These are phyloP conservation scores for Cystoderma amianthinum DNA, from an alignment of 768 basidiomycete genomes.

Conservation along the genomic window DNA sequence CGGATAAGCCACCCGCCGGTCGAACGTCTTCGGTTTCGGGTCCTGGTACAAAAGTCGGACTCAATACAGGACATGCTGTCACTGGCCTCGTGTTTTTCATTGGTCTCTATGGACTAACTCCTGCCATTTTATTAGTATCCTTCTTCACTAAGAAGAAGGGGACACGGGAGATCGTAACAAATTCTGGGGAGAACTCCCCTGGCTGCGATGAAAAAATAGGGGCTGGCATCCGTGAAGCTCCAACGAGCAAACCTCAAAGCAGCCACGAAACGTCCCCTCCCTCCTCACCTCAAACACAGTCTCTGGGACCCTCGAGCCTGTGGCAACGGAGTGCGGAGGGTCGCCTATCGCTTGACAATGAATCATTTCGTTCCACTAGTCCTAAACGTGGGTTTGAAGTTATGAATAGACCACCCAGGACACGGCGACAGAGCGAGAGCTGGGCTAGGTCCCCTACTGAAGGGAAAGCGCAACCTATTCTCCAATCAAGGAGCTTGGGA, in stretches of 20 bases:
- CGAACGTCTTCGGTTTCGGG: conserved; percentile 40
- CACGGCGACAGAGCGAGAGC: conserved; percentile 23
- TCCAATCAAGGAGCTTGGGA: conserved; percentile 46
- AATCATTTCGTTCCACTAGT: conserved; percentile 35
- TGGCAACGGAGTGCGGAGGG: conserved; percentile 37
- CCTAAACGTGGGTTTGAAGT: conserved; percentile 43
- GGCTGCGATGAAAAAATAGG: conserved; percentile 23
- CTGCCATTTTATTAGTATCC: conserved; percentile 13
- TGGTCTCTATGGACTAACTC: conserved; percentile 49
- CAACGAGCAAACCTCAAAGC: conserved; percentile 27
- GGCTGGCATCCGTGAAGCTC: conserved; percentile 17
- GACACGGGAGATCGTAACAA: no score
- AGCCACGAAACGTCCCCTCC: conserved; percentile 32
- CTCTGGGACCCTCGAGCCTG: conserved; percentile 40
- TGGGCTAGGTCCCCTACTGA: conserved; percentile 17
- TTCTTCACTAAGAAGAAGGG: no score
- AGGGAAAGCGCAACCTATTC: conserved; percentile 10
- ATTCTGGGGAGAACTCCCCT: no score
- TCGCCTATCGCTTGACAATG: conserved; percentile 34
- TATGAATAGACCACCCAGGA: conserved; percentile 35
- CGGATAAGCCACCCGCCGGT: conserved; percentile 21
- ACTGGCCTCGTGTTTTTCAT: no score
- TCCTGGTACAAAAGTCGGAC: conserved; percentile 55
- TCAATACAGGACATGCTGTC: no score
- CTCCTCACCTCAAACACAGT: conserved; percentile 35